phyloP scores from a whole-genome alignment of 768 basidiomycete species.

The Chalciporus chontae region DNA sequence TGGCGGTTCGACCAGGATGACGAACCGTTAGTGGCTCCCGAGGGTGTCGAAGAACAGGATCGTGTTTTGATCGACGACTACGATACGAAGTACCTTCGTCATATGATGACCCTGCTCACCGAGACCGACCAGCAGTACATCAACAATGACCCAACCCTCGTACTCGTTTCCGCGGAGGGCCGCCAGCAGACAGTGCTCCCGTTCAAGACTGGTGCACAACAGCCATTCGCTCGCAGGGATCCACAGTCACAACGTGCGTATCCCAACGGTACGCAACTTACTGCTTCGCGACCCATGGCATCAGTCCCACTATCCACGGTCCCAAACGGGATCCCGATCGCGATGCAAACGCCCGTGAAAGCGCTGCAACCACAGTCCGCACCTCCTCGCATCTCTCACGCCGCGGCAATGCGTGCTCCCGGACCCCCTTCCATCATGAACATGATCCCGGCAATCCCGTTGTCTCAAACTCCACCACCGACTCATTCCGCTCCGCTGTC shows the following conservation, averaged over 20 bases:
- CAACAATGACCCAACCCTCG: slow-evolving; percentile 48
- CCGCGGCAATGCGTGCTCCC: slow-evolving; percentile 35
- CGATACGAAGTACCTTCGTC: slow-evolving; percentile 53
- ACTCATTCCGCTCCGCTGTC: slow-evolving; percentile 27
- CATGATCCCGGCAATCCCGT: slow-evolving; percentile 28
- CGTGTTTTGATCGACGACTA: slow-evolving; percentile 71
- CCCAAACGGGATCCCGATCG: slow-evolving; percentile 50
- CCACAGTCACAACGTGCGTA: slow-evolving; percentile 20
- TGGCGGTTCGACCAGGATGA: slow-evolving; percentile 75
- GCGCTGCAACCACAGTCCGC: slow-evolving; percentile 52
- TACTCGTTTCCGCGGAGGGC: slow-evolving; percentile 44
- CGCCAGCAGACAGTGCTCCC: slow-evolving; percentile 49
- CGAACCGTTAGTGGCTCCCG: slow-evolving; percentile 47
- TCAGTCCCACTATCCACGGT: slow-evolving; percentile 24
- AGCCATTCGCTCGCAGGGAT: slow-evolving; percentile 26
- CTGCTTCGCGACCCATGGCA: slow-evolving; percentile 19
- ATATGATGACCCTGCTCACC: slow-evolving; percentile 52
- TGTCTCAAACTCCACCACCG: slow-evolving; percentile 35
- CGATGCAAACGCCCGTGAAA: slow-evolving; percentile 58
- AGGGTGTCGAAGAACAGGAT: slow-evolving; percentile 65
- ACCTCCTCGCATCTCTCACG: slow-evolving; percentile 54
- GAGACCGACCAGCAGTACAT: slow-evolving; percentile 52
- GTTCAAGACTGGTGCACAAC: slow-evolving; percentile 37
- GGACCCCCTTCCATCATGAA: slow-evolving; percentile 33
- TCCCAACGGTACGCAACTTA: slow-evolving; percentile 26